Evolutionary conservation across 306 rosid genomes (phyloP).

Genomic region (Sechiopsis laciniata): DNA sequence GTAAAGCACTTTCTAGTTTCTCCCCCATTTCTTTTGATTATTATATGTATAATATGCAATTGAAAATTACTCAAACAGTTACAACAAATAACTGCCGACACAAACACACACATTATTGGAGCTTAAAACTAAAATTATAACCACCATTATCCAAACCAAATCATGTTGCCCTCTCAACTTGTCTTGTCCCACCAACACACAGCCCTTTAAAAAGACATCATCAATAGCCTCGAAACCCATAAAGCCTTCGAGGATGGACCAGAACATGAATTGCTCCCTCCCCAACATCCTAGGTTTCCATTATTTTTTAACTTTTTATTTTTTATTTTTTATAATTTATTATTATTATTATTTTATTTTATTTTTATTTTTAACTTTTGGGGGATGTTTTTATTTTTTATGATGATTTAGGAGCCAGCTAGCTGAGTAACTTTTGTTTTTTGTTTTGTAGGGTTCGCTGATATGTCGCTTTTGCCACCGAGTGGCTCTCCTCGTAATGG

Average conservation of each 20-base stretch:
- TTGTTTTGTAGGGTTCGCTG: not conserved
- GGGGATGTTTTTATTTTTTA: not conserved
- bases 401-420: not conserved
- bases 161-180: not conserved
- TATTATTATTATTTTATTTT: too few species aligned
- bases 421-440: not conserved
- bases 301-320: not conserved
- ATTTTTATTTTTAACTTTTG: too few species aligned
- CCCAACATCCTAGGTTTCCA: constrained; percentile 10
- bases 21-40: not conserved
- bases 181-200: not conserved
- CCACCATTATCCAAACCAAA: constrained; percentile 36
- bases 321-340: not conserved
- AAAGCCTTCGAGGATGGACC: not conserved
- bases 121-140: constrained; percentile 31
- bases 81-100: constrained; percentile 13
- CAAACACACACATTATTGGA: constrained; percentile 23
- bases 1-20: constrained; percentile 43
- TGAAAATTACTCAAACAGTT: not conserved
- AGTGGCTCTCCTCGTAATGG: not conserved
- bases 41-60: not conserved
- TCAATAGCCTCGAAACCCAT: constrained; percentile 5
- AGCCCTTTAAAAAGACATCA: constrained; percentile 8
- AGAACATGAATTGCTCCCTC: not conserved
- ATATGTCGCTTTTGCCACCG: not conserved